Base-by-base conservation (phyloP, 2,329 filamentous ascomycete species). In the Nectriaceae sp. region DNA sequence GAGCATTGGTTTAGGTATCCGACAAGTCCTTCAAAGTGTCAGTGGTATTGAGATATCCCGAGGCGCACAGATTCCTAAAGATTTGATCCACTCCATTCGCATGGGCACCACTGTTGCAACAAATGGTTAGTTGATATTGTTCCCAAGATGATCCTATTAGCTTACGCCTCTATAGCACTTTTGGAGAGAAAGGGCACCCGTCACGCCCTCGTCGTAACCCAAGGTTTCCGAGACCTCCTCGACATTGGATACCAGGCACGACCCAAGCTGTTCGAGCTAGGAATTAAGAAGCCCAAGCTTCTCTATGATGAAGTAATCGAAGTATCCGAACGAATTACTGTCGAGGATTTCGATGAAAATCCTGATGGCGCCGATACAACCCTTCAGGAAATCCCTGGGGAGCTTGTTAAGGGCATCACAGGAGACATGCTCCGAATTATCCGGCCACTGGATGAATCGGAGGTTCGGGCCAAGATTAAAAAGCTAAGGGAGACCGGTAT, bases 61-160 rank as follows among this genome's bases (percentile, higher is more conserved):
- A 37, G 6, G 10, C 6, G 10, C 10, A 18, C 33, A 10, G 6
- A 10, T 37, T 5, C 65, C 70, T 18, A 66, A 68, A 11, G 61
- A 62, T 3, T 57, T 64, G 20, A 65, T 73, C 42, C 83, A 87
- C 60, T 85, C 82, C 52, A 89, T 89, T 62, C 82, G 87, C 24
- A 89, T 89, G 85, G 87, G 87, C 31, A 90, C 87, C 2, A 90
- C 87, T 0, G 87, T 90, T 4, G 87, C 87, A 2, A 90, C 87
- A 2, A 90, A 90, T n/a, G 53, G 26, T 31, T 10, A 31, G 26
- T 31, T 10, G 26, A 31, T 15, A 31, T 15, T 31, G 10, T 31
- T 31, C 15, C 26, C 26, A 65, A 86, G 87, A 2, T 15, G 26
- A 31, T 10, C 26, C 26, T 10, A 31, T 31, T 31, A 15, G 15